Base-by-base conservation (phyloP, 257 asterid species). In the Galeopsis tetrahit region DNA sequence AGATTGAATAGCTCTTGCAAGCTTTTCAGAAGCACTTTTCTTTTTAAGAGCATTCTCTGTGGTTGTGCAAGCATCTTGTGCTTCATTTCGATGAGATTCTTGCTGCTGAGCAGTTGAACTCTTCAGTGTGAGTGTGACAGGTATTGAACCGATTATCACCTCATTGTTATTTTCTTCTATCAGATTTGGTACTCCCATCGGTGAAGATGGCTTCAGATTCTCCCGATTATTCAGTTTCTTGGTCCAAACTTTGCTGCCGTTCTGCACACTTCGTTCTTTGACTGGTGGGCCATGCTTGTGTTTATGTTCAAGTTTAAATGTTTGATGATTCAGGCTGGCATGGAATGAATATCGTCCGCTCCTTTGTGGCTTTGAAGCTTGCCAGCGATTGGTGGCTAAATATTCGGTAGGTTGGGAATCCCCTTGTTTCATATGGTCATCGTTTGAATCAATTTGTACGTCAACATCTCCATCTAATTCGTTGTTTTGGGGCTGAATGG, bases 111-210 rank as follows among this genome's bases (percentile, higher is more conserved):
- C 58, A 58, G 65, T 72, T 58, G 48, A 60, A 75, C 73, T 81
- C 76, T 63, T 82, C 69, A 91, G 84, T 0, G 82, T 75, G 60
- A 91, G 84, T 0, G 82, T 75, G 60, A 94, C 82, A 2, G 96
- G 67, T 79, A 93, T 89, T 40, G 96, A 91, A 69, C 98, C 98
- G 31, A 93, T 91, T 61, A 91, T 70, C 79, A 93, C 87, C 80
- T 83, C 89, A 40, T 88, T 72, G 55, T 80, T 82, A 72, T 68
- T 79, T 68, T 82, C 85, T 75, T 79, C 87, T 2, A 69, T 73
- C 70, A 74, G 89, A 60, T 53, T 63, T 36, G 73, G 66, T 73
- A 53, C 81, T 68, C 68, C 84, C 80, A 71, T 83, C 51, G 69
- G 17, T n/a, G 79, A 57, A 36, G 63, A 69, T 71, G 78, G 78